These are phyloP conservation scores for Backusella luteola DNA, from an alignment of 192 early-diverging fungal species.

Conservation along the genomic window DNA sequence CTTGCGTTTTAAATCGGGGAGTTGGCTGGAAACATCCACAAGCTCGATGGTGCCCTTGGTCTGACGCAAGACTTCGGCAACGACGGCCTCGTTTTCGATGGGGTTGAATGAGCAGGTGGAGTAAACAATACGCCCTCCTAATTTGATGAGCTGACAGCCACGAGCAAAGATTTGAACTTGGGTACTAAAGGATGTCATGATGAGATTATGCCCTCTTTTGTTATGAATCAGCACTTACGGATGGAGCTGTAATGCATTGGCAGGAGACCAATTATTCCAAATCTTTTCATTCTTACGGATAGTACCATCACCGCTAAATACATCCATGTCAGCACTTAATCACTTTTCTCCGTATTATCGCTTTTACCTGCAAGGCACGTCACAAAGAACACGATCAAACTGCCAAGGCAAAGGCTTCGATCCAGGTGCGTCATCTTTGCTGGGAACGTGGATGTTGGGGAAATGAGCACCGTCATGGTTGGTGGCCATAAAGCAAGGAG, in stretches of 20 bases:
- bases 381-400: constrained; percentile 96
- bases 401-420: constrained; percentile 37
- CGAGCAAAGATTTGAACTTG: constrained; percentile 90
- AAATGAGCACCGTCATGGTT: constrained; percentile 94
- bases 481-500: constrained; percentile 89
- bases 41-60: constrained; percentile 71
- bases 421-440: background rate
- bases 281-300: constrained; percentile 93
- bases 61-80: constrained; percentile 74
- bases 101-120: constrained; percentile 99
- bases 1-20: constrained; percentile 77
- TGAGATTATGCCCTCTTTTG: too few relatives aligned
- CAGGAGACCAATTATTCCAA: constrained; percentile 85
- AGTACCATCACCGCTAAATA: constrained; percentile 90
- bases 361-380: constrained; percentile 85
- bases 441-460: constrained; percentile 63
- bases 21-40: constrained; percentile 81
- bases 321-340: background rate
- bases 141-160: constrained; percentile 83
- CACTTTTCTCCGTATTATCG: background rate
- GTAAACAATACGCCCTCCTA: constrained; percentile 93
- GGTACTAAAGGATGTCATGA: constrained; percentile 32
- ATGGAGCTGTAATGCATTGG: constrained; percentile 79
- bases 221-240: constrained; percentile 33
- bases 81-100: constrained; percentile 95